A percentile compares a stretch with the other conserved stretches of the same genome.
phyloP scores from a whole-genome alignment of 176 grass and related monocot genomes.

The Coix lacrymajobi region DNA sequence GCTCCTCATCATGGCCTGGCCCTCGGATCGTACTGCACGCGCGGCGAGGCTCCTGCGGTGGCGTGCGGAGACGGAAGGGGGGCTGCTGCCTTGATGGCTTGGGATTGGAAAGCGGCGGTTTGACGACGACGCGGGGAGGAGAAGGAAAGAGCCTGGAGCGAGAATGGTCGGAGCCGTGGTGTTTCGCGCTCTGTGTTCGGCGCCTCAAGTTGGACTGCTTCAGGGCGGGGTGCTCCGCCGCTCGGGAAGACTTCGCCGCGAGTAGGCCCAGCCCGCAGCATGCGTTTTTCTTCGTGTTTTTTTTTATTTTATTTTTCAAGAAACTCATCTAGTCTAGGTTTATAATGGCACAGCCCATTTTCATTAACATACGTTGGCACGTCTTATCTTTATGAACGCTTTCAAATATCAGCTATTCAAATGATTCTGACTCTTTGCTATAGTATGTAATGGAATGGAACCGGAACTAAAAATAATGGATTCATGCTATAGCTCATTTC shows the following conservation, averaged over 20 bases:
- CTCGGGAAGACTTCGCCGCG: too few species aligned
- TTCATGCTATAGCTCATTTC: too few species aligned
- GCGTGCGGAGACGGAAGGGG: background rate
- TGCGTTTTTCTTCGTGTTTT: background rate
- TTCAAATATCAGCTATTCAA: too few species aligned
- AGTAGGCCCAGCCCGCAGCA: background rate
- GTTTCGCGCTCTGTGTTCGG: background rate
- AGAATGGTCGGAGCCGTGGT: background rate
- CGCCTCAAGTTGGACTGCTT: conserved; percentile 17
- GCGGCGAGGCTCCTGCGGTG: background rate
- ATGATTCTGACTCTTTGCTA: too few species aligned
- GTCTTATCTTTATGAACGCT: too few species aligned
- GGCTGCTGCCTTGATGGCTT: background rate
- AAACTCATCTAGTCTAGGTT: background rate
- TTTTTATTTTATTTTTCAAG: background rate
- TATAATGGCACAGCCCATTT: too few species aligned
- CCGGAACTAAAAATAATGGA: too few species aligned
- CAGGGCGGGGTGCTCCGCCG: background rate
- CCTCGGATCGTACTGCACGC: background rate
- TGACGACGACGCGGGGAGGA: background rate
- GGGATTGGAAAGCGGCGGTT: conserved; percentile 28
- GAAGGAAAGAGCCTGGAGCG: background rate
- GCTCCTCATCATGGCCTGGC: background rate
- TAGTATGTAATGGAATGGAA: too few species aligned
- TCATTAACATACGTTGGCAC: too few species aligned